Percentiles rank a stretch among this genome's conserved stretches.
phyloP scores from a whole-genome alignment of 768 basidiomycete species.

The Boletus sp. region DNA sequence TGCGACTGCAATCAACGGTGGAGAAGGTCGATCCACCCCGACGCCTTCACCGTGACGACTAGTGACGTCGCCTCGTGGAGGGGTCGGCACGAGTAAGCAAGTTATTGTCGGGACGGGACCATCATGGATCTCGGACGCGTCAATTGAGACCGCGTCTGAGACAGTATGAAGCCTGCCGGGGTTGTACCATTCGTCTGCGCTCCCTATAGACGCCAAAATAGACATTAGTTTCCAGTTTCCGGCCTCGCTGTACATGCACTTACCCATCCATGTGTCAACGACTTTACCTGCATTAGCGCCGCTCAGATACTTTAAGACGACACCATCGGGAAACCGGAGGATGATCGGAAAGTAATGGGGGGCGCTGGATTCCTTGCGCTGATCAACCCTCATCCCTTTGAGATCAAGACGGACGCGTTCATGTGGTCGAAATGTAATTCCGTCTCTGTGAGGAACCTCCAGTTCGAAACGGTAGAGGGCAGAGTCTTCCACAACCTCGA shows the following conservation, averaged over 20 bases:
- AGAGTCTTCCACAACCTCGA: constrained; percentile 20
- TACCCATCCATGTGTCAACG: constrained; percentile 43
- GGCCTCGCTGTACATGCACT: constrained; percentile 5
- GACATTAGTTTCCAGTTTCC: background rate
- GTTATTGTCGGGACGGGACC: background rate
- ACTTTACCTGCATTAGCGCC: constrained; percentile 25
- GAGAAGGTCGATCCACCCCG: background rate
- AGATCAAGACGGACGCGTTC: constrained; percentile 48
- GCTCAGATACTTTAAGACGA: constrained; percentile 37
- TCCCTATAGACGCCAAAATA: constrained; percentile 4
- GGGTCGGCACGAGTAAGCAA: background rate
- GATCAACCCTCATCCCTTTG: constrained; percentile 39
- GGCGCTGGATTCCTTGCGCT: constrained; percentile 24
- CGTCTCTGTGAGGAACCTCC: constrained; percentile 31
- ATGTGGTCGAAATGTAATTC: constrained; percentile 39
- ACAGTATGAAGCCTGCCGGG: constrained; percentile 12
- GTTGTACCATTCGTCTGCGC: constrained; percentile 27
- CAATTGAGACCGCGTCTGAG: constrained; percentile 8
- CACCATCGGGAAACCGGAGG: constrained; percentile 43
- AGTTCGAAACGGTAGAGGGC: constrained; percentile 36
- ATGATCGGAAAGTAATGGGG: constrained; percentile 37
- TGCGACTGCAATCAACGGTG: background rate
- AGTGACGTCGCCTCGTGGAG: background rate
- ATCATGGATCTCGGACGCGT: constrained; percentile 1
- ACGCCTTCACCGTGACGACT: background rate